Conservation (phyloP, 2,329 filamentous ascomycete genomes). For the Knufia petricola region DNA sequence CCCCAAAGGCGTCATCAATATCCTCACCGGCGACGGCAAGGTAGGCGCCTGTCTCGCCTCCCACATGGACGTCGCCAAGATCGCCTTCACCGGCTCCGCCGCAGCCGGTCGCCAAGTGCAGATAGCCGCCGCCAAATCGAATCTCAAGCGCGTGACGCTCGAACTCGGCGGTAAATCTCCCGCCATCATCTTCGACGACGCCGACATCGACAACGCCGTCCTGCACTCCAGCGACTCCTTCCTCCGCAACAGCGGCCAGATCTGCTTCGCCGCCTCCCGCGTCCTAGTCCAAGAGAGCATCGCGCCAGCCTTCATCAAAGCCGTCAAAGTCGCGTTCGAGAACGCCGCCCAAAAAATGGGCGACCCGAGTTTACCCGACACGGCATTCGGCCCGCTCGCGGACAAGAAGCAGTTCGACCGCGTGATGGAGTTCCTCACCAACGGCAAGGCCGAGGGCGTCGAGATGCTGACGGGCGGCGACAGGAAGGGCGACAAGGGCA, state of each 20-base stretch:
- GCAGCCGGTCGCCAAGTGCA: conserved; percentile 31
- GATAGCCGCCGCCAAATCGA: conserved; percentile 31
- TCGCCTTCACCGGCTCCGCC: conserved; percentile 33
- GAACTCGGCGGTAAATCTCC: conserved; percentile 60
- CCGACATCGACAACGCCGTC: conserved; percentile 57
- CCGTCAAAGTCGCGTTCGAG: conserved; percentile 29
- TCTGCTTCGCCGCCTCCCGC: conserved; percentile 56
- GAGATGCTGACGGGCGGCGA: conserved; percentile 56
- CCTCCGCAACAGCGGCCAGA: conserved; percentile 52
- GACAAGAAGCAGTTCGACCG: conserved; percentile 63
- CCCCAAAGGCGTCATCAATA: conserved; percentile 36
- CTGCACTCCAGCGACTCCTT: conserved; percentile 55
- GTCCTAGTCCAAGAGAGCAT: conserved; percentile 54
- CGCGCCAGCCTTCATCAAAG: conserved; percentile 55
- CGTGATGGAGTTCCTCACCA: conserved; percentile 59
- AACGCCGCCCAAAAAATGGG: conserved; percentile 48
- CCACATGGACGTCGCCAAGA: conserved; percentile 35
- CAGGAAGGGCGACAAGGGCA: conserved; percentile 48
- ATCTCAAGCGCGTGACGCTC: conserved; percentile 50
- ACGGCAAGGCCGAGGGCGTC: conserved; percentile 62
- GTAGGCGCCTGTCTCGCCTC: conserved; percentile 27
- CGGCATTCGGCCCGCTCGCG: conserved; percentile 67
- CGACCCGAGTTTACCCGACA: conserved; percentile 59
- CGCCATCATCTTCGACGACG: conserved; percentile 55
- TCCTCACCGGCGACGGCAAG: conserved; percentile 25